phyloP scores from a whole-genome alignment of 257 asterid genomes.

The Scutellaria barbata region DNA sequence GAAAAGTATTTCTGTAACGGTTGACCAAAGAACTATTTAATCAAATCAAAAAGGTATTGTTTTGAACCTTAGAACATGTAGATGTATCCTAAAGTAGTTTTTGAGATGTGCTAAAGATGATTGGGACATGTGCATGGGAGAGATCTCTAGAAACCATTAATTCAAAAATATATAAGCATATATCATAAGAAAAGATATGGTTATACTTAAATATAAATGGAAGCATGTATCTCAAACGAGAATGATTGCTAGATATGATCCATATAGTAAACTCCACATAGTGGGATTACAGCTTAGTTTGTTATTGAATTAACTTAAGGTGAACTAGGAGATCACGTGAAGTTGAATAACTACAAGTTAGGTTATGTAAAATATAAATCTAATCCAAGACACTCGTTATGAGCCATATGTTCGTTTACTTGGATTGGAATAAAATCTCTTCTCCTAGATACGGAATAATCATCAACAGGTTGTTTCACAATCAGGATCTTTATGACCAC shows the following conservation, averaged over 20 bases:
- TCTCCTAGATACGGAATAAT: neutral
- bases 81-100: neutral
- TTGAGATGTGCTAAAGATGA: neutral
- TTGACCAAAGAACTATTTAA: neutral
- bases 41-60: too few species aligned
- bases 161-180: too few species aligned
- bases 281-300: neutral
- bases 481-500: conserved; percentile 14
- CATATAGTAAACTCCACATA: neutral
- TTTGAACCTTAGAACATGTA: neutral
- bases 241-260: neutral
- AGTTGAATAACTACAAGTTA: neutral
- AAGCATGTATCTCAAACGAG: neutral
- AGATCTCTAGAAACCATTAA: too few species aligned
- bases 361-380: neutral
- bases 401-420: neutral
- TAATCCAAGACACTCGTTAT: neutral
- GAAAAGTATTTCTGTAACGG: neutral
- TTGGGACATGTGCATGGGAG: neutral
- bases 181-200: neutral
- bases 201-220: neutral
- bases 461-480: neutral
- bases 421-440: neutral
- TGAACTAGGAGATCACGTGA: neutral
- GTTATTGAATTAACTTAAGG: neutral